Evolutionary conservation across 306 rosid genomes (phyloP), one percentile per base, ranked within the genome.

Genomic region (Sesbania bispinosa): DNA sequence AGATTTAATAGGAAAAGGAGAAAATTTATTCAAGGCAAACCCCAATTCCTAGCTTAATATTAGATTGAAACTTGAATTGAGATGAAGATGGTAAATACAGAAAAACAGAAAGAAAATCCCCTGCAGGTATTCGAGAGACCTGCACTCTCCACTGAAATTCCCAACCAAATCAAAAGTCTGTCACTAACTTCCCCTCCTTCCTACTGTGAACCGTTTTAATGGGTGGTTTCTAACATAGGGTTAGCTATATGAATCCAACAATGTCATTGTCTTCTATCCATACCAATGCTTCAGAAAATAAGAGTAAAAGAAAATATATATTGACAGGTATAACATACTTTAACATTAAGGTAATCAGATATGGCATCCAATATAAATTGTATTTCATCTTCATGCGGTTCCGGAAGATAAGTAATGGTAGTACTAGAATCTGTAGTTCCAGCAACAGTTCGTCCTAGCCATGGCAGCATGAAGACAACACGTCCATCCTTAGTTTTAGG

Each of bases 401-500:
- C 99, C 63, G 99, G 99, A 78, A 91, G 92, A 57, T 77, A 77
- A 32, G 97, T 89, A 63, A 95, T 95, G 45, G 35, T 0, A 6
- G 99, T 92, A 80, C 69, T 88, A 70, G 99, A 95, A 89, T 95
- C 99, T 52, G 99, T 91, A 66, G 99, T 95, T 55, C 99, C 99
- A 78, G 99, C 99, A 75, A 95, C 85, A 29, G 99, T 91, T 69
- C 92, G 88, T 73, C 99, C 99, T 80, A 95, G 85, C 99, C 99
- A 95, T 14, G 99, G 99, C 52, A 95, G 88, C 99, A 95, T 95
- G 81, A 95, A 95, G 73, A 92, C 90, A 79, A 95, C 96, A 57
- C 99, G 97, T 5, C 99, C 99, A 73, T 95, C 99, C 83, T 86
- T 89, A 38, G 99, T 95, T 86, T 91, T 95, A 55, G 99, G 99